Conservation (phyloP, 148 eudicot genomes). For the Rhododendron griersonianum region DNA sequence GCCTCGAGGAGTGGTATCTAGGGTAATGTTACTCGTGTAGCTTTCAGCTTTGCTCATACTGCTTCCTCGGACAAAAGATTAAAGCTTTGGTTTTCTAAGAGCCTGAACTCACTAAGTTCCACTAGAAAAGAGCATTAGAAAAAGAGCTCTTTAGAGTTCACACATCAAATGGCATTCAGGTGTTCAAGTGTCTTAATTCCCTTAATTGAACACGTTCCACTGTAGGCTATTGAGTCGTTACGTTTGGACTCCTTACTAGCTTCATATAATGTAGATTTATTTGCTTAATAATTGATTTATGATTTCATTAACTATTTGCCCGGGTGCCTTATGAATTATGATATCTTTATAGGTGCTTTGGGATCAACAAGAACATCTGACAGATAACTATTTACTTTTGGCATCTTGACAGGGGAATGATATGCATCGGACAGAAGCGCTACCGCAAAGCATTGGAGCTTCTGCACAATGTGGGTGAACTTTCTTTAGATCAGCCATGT, state of each 20-base stretch:
- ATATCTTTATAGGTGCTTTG: background rate
- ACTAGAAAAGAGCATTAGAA: background rate
- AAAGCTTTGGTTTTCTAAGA: background rate
- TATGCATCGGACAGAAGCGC: conserved; percentile 76
- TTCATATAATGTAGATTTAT: background rate
- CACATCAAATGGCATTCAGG: conserved; percentile 1
- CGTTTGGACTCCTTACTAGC: background rate
- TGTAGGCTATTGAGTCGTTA: background rate
- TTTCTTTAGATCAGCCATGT: conserved; percentile 10
- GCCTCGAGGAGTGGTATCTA: background rate
- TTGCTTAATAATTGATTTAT: background rate
- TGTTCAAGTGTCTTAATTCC: background rate
- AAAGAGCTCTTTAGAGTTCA: background rate
- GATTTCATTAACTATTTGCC: background rate
- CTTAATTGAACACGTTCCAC: background rate
- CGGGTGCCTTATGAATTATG: background rate
- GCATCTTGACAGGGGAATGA: conserved; percentile 68
- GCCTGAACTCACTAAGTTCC: background rate
- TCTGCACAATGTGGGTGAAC: conserved; percentile 65
- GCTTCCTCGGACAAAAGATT: background rate
- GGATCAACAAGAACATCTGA: background rate
- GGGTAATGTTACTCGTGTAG: background rate
- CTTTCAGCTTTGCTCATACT: background rate
- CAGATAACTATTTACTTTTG: conserved; percentile 14
- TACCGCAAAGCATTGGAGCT: conserved; percentile 84